Conservation (phyloP, 345 rosid genomes). For the Kernera saxatilis region DNA sequence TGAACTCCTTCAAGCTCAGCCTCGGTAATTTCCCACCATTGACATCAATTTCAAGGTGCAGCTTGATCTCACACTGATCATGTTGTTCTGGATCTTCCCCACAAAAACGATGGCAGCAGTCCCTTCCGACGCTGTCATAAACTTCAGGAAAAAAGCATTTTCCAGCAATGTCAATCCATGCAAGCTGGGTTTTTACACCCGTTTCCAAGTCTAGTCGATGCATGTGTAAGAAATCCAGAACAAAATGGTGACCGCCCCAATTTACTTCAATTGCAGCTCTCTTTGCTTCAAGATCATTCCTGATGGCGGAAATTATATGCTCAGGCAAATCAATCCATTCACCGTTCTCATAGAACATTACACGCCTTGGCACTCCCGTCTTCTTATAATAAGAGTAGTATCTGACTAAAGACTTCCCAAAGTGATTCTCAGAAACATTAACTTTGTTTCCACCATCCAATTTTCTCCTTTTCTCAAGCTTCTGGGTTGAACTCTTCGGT, state of each 20-base stretch:
- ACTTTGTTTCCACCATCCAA: conserved; percentile 28
- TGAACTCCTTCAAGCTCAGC: conserved; percentile 46
- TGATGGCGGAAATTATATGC: conserved; percentile 32
- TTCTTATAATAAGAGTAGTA: conserved; percentile 63
- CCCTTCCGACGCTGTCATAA: conserved; percentile 28
- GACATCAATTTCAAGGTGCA: conserved; percentile 74
- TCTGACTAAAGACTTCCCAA: conserved; percentile 41
- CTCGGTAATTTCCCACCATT: conserved; percentile 45
- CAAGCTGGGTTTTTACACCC: conserved; percentile 53
- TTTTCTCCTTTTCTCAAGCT: conserved; percentile 45
- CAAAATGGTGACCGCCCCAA: conserved; percentile 36
- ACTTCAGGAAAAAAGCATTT: conserved; percentile 73
- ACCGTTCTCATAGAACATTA: conserved; percentile 64
- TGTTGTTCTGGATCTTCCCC: conserved; percentile 27
- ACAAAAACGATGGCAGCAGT: conserved; percentile 34
- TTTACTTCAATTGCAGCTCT: conserved; percentile 55
- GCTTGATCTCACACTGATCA: conserved; percentile 58
- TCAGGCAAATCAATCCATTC: conserved; percentile 70
- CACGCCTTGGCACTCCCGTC: conserved; percentile 61
- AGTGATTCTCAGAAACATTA: conserved; percentile 24
- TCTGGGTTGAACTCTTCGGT: conserved; percentile 23
- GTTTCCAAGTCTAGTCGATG: conserved; percentile 54
- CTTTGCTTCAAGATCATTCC: conserved; percentile 60
- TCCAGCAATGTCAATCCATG: conserved; percentile 92
- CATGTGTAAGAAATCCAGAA: conserved; percentile 87